Evolutionary conservation across 2,329 filamentous ascomycete species (phyloP).

Genomic region (Botrytis fragariae): DNA sequence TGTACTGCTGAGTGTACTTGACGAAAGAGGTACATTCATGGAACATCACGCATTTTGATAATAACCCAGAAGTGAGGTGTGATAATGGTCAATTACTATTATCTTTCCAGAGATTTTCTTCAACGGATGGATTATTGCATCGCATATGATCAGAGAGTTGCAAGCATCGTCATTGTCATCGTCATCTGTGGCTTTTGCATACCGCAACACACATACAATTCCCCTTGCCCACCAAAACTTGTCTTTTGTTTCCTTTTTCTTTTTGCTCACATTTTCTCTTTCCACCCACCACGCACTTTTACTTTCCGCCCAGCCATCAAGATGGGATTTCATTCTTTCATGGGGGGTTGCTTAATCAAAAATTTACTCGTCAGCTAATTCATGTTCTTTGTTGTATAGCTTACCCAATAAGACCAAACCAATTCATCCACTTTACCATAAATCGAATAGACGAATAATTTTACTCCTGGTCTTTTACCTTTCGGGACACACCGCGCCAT

Average conservation of each 20-base stretch:
- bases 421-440: constrained; percentile 15
- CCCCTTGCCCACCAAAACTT: neutral
- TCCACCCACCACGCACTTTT: neutral
- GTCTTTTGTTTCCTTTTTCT: neutral
- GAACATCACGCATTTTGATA: constrained; percentile 1
- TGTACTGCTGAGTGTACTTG: neutral
- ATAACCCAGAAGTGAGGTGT: neutral
- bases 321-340: neutral
- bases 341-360: neutral
- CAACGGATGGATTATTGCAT: neutral
- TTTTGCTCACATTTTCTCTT: neutral
- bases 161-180: neutral
- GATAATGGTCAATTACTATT: neutral
- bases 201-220: neutral
- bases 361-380: constrained; percentile 29
- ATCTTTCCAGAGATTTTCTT: neutral
- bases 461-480: neutral
- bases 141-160: constrained; percentile 6
- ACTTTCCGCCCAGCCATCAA: neutral
- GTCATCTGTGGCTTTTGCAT: constrained; percentile 6
- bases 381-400: constrained; percentile 33
- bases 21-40: neutral
- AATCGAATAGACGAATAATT: neutral
- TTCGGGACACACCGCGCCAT: neutral
- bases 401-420: constrained; percentile 29